Conservation (phyloP, 2,329 filamentous ascomycete species). For the Hypomyces perniciosus region DNA sequence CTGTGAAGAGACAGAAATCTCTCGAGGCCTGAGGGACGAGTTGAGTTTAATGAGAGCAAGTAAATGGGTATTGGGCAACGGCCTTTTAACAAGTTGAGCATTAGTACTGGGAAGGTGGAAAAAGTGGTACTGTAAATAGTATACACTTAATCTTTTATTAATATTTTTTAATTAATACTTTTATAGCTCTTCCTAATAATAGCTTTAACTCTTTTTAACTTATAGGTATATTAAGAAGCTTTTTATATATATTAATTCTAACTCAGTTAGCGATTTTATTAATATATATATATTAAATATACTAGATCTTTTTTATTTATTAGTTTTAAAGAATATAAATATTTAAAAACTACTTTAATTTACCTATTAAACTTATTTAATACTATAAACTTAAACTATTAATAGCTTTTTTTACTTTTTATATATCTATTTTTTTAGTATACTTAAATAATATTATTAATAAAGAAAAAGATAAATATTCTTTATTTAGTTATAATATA, state of each 20-base stretch:
- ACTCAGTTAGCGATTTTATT: not conserved
- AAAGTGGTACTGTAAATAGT: not conserved
- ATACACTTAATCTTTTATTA: not conserved
- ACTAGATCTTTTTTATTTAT: not conserved
- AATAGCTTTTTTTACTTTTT: not conserved
- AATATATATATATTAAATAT: not conserved
- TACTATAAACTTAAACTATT: not conserved
- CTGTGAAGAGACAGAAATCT: slow-evolving; percentile 68
- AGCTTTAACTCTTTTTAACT: not conserved
- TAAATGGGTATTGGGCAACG: too few species aligned
- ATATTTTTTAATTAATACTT: not conserved
- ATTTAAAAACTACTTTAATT: not conserved
- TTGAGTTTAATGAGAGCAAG: too few species aligned
- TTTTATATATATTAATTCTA: not conserved
- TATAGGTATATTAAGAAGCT: not conserved
- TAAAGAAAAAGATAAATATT: too few species aligned
- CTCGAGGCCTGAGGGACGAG: slow-evolving; percentile 68
- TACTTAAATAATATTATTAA: too few species aligned
- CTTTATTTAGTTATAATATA: too few species aligned
- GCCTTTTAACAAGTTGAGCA: too few species aligned
- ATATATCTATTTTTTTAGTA: too few species aligned
- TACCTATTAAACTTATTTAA: not conserved
- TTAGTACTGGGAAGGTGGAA: too few species aligned
- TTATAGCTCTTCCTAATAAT: not conserved
- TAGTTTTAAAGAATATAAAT: not conserved